Evolutionary conservation across 345 rosid genomes (phyloP), one percentile per base, ranked within the genome.

Genomic region (Pseudoturritis turrita): DNA sequence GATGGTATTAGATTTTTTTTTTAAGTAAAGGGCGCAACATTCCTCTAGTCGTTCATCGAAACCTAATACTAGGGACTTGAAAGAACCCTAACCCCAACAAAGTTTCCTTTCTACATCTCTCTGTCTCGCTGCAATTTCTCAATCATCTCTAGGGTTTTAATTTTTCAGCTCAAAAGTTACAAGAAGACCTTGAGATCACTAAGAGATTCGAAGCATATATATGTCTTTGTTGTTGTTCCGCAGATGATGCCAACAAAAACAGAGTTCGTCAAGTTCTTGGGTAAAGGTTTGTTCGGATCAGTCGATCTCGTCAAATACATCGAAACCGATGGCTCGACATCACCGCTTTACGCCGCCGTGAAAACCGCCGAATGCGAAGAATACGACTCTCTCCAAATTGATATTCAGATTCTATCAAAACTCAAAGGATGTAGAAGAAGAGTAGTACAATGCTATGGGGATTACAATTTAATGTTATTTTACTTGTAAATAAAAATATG

Each of bases 271-370:
- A 62, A 29, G 55, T 62, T 28, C 41, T 28, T 62, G 1, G 54
- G 53, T 12, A 29, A 18, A 29, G 68, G 68, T 15, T 17, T 40
- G 4, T 45, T 17, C 4, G 72, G 72, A 13, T 25, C 17, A 10
- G 72, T 67, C 29, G 26, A 52, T 40, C 62, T 67, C 17, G 47
- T 37, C 43, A 68, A 39, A 19, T 39, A 39, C 61, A 22, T n/a
- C 17, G 41, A 67, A 53, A 6, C 3, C 19, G 10, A 53, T 5
- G 22, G 51, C 28, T 37, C 62, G n/a, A n/a, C n/a, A 1, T 17
- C 7, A 0, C 50, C 22, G 2, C 1, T 37, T 7, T 40, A 53
- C 28, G 58, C 61, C 0, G 72, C 72, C 4, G 62, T 67, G 1
- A 67, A 67, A 37, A 52, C 62, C 12, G 12, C 25, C 0, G 21